Evolutionary conservation across 2,329 filamentous ascomycete genomes (phyloP).

Genomic region (Meredithiella fracta): DNA sequence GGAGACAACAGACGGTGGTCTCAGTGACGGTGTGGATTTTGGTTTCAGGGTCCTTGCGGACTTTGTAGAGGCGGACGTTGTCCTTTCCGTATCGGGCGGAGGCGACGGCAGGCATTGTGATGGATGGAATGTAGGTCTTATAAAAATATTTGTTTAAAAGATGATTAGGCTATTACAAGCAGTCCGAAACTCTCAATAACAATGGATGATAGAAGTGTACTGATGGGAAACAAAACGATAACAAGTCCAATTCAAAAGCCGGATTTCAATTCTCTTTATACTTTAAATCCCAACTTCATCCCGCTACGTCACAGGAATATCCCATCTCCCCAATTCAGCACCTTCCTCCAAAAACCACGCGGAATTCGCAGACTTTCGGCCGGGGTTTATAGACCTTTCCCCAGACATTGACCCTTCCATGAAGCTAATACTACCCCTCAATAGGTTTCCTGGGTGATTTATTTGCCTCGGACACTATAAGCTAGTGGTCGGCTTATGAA

Average conservation of each 20-base stretch:
- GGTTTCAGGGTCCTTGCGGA: slow-evolving; percentile 60
- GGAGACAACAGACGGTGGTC: slow-evolving; percentile 83
- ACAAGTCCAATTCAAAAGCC: not conserved
- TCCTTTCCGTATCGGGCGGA: slow-evolving; percentile 79
- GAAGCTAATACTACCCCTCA: not conserved
- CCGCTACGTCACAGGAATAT: not conserved
- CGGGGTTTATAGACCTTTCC: not conserved
- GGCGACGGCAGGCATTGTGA: slow-evolving; percentile 37
- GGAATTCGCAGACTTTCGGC: not conserved
- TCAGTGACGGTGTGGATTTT: slow-evolving; percentile 76
- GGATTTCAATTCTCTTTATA: not conserved
- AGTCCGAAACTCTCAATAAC: too few relatives aligned
- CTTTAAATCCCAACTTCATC: not conserved
- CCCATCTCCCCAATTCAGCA: not conserved
- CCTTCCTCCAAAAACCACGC: not conserved
- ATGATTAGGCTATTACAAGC: not conserved
- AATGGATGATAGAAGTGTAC: too few relatives aligned
- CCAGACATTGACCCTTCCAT: not conserved
- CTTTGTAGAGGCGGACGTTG: slow-evolving; percentile 96
- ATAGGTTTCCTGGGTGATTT: too few relatives aligned
- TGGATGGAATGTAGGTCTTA: not conserved
- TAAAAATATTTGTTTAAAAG: not conserved
- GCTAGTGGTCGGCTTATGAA: too few relatives aligned
- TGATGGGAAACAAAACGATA: not conserved
- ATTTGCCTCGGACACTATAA: too few relatives aligned